Conservation (phyloP, 768 basidiomycete genomes). For the Trametes gibbosa region DNA sequence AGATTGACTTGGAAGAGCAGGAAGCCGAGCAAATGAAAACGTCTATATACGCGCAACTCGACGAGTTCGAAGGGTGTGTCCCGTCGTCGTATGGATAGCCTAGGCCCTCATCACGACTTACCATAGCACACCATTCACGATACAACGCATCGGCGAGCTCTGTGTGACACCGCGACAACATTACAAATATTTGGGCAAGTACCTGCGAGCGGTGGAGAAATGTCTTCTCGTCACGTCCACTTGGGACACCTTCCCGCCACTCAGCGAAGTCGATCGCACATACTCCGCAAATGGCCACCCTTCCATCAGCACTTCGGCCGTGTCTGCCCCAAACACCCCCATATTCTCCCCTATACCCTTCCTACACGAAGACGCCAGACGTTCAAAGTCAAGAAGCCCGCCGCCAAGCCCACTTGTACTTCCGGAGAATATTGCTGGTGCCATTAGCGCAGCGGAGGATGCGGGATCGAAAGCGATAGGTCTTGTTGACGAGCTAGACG, state of each 20-base stretch:
- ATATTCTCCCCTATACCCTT: conserved; percentile 88
- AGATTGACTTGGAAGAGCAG: conserved; percentile 56
- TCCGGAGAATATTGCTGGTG: conserved; percentile 33
- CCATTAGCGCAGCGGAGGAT: conserved; percentile 32
- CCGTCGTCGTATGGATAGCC: not conserved
- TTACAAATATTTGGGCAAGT: conserved; percentile 81
- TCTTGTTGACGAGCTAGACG: conserved; percentile 82
- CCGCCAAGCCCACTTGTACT: conserved; percentile 72
- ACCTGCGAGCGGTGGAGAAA: conserved; percentile 83
- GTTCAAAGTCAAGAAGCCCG: conserved; percentile 76
- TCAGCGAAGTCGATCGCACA: conserved; percentile 37
- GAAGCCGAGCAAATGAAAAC: conserved; percentile 59
- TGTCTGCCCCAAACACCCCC: conserved; percentile 70
- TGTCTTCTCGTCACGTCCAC: conserved; percentile 82
- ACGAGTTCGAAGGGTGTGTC: conserved; percentile 71
- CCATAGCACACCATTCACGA: conserved; percentile 70
- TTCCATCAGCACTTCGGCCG: conserved; percentile 43
- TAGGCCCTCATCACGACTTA: not conserved
- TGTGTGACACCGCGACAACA: conserved; percentile 63
- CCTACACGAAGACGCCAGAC: conserved; percentile 77
- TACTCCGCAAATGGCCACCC: conserved; percentile 28
- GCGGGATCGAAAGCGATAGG: conserved; percentile 55
- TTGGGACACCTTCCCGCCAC: conserved; percentile 68
- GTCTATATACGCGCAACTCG: conserved; percentile 58
- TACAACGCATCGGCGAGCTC: conserved; percentile 86